Evolutionary conservation across 2,329 filamentous ascomycete genomes (phyloP), one percentile per base, ranked within the genome.

Genomic region (Rugonectria rugulosa): DNA sequence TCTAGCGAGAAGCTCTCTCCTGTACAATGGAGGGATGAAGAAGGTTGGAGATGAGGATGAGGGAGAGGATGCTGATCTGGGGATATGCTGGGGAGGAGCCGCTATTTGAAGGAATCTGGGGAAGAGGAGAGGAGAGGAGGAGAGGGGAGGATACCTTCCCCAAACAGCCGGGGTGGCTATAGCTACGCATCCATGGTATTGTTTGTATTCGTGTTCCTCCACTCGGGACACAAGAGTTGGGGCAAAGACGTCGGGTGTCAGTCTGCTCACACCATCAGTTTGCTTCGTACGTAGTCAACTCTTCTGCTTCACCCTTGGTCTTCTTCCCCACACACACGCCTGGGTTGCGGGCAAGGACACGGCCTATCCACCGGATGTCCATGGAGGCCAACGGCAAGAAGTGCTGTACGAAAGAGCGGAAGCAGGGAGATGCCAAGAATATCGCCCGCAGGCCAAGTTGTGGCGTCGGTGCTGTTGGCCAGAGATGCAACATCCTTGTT

Each of bases 81-180:
- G n/a, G 51, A 58, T 60, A 62, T 45, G 43, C 53, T 63, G 65
- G 64, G 64, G 65, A 64, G 64, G 62, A 53, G 47, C 20, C 43
- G 44, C 53, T 62, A 66, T 66, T 68, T 56, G 53, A 56, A 56
- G 41, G 19, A 45, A 42, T 23, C 40, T 38, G 31, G 47, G 44
- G 47, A 27, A 44, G 47, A 14, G 26, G 3, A 21, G 42, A 53
- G 48, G 37, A 24, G 46, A 36, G 38, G 44, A 38, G 17, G 19
- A 43, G n/a, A 29, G 34, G 31, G 31, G 37, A n/a, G 48, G 37
- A 27, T n/a, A n/a, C n/a, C 26, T 45, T 46, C 46, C 46, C 45
- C 46, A 56, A 46, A 51, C 27, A 11, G 23, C 52, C 29, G 45
- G 41, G 53, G 46, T 56, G 46, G 24, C 38, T 19, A 42, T 19